A percentile compares a stretch with the other conserved stretches of the same genome.
These are phyloP conservation scores for Ajuga reptans DNA, from an alignment of 305 asterid species.

Conservation along the genomic window DNA sequence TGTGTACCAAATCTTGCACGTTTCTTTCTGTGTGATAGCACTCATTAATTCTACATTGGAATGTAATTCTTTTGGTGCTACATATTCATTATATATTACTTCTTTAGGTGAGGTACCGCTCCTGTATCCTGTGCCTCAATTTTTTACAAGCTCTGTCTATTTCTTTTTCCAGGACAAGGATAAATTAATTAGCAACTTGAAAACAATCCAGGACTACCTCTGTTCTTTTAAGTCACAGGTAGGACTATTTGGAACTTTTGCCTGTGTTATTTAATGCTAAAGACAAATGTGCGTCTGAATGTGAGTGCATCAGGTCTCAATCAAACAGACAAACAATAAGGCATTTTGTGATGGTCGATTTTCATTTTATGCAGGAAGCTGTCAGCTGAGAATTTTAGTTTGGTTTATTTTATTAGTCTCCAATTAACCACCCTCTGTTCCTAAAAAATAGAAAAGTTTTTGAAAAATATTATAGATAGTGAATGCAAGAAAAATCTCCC, in stretches of 20 bases:
- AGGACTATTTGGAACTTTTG: conserved; percentile 18
- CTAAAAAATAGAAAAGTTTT: neutral
- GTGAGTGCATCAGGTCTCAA: neutral
- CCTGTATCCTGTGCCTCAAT: conserved; percentile 12
- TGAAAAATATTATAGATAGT: neutral
- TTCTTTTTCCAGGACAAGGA: conserved; percentile 66
- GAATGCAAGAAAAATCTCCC: neutral
- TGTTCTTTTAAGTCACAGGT: conserved; percentile 92
- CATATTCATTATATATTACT: neutral
- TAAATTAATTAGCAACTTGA: conserved; percentile 69
- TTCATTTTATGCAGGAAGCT: neutral
- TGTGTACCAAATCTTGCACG: neutral
- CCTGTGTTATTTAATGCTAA: conserved; percentile 4
- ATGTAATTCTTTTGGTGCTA: neutral
- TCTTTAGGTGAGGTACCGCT: neutral
- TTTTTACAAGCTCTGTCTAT: conserved; percentile 17
- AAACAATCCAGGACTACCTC: conserved; percentile 82
- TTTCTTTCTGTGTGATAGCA: neutral
- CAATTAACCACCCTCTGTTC: neutral
- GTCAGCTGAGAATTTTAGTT: neutral
- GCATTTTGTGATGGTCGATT: neutral
- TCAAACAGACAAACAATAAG: neutral
- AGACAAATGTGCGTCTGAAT: neutral
- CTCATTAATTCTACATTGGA: neutral
- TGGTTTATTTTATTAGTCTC: neutral